Conservation (phyloP, 768 basidiomycete genomes). For the Boletus insuetus region DNA sequence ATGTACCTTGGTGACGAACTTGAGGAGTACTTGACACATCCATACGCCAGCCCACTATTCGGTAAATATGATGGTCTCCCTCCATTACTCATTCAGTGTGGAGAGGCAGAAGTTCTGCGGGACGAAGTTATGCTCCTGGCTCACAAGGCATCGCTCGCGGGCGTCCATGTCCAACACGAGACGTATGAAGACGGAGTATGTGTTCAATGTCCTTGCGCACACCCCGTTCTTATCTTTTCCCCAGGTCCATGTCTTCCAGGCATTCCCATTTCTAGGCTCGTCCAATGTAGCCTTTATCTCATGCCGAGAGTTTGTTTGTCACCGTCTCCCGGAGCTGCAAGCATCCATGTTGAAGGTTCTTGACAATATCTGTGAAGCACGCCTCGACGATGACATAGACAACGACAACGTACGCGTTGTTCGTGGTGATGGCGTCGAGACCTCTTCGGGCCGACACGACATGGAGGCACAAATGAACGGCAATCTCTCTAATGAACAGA, state of each 20-base stretch:
- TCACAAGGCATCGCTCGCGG: constrained; percentile 86
- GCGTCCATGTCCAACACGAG: constrained; percentile 85
- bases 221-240: neutral
- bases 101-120: constrained; percentile 92
- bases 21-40: constrained; percentile 86
- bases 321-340: constrained; percentile 54
- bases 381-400: constrained; percentile 68
- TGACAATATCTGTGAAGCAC: constrained; percentile 52
- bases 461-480: constrained; percentile 38
- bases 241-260: constrained; percentile 89
- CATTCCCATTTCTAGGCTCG: constrained; percentile 74
- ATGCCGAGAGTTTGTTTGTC: constrained; percentile 66
- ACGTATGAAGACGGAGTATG: constrained; percentile 87
- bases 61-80: constrained; percentile 85
- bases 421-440: constrained; percentile 69
- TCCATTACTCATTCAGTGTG: constrained; percentile 86
- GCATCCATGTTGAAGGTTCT: constrained; percentile 50
- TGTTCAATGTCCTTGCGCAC: constrained; percentile 2
- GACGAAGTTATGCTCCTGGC: constrained; percentile 91
- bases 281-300: constrained; percentile 66
- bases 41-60: constrained; percentile 94
- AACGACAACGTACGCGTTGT: constrained; percentile 66
- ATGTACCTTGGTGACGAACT: constrained; percentile 86
- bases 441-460: constrained; percentile 38
- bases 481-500: constrained; percentile 32